Base-by-base conservation (phyloP, 768 basidiomycete species). In the Lyophyllum decastes region DNA sequence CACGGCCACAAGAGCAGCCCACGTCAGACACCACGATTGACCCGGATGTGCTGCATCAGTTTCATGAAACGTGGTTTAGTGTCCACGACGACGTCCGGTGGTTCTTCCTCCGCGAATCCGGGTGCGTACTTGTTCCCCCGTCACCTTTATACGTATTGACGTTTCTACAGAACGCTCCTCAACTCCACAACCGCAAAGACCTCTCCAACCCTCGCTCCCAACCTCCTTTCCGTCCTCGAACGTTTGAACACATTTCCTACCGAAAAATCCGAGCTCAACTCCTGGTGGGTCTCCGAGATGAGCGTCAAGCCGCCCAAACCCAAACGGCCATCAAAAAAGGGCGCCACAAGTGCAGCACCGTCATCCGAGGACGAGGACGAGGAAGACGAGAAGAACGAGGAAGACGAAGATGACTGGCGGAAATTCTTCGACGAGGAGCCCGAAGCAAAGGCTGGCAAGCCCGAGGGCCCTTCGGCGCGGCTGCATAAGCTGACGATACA, bases 31-130 rank as follows among this genome's bases (percentile, higher is more conserved):
- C 76, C 24, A 69, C 73, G 34, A 72, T 87, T 17, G 82, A 87
- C 54, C 52, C 76, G 4, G 88, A 90, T 55, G 84, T 92, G 2
- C 73, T 86, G 24, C 74, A 84, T 43, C 71, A 79, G 11, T 92
- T 94, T 64, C 74, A 86, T 53, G 80, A 82, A 47, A 86, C 81
- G 14, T 95, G 89, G 87, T 80, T 92, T 63, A 86, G 84, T 61
- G 83, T 89, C 12, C 67, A 90, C 68, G 90, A 93, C 65, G 94
- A 96, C 65, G 76, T 95, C 30, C 83, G 94, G 57, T 95, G 90
- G 90, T 92, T 90, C 75, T 94, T 94, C 76, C 79, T 96, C 33
- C 82, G 89, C 43, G 90, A 94, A 66, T 78, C 89, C 54, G 82
- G 78, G 92, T 90, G 70, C 57, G 82, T 75, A 30, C 6, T 49